Evolutionary conservation across 2,329 filamentous ascomycete genomes (phyloP).

Genomic region (Elsinoe fawcettii): DNA sequence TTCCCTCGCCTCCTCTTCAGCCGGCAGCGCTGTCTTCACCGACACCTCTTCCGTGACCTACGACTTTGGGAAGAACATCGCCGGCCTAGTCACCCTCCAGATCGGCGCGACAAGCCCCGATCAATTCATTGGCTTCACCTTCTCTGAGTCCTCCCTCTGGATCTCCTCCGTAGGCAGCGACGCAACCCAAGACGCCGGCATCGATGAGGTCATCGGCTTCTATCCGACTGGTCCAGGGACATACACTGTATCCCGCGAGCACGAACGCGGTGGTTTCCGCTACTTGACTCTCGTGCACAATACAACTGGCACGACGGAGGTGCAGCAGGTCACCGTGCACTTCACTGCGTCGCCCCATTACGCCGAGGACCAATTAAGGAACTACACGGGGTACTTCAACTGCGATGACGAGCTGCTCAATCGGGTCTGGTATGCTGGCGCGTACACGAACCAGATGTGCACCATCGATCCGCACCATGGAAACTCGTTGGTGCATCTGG

Average conservation of each 20-base stretch:
- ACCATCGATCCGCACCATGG: slow-evolving; percentile 31
- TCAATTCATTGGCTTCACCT: slow-evolving; percentile 38
- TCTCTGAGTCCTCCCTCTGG: slow-evolving; percentile 40
- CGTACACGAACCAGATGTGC: slow-evolving; percentile 30
- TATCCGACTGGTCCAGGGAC: slow-evolving; percentile 31
- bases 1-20: slow-evolving; percentile 25
- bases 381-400: slow-evolving; percentile 38
- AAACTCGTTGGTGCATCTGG: slow-evolving; percentile 31
- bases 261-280: slow-evolving; percentile 40
- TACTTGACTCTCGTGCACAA: slow-evolving; percentile 42
- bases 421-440: slow-evolving; percentile 38
- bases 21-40: slow-evolving; percentile 30
- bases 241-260: slow-evolving; percentile 36
- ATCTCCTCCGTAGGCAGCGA: slow-evolving; percentile 41
- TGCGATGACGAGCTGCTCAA: slow-evolving; percentile 38
- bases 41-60: slow-evolving; percentile 34
- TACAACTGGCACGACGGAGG: slow-evolving; percentile 33
- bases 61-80: slow-evolving; percentile 37
- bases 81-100: slow-evolving; percentile 33
- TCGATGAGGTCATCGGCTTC: slow-evolving; percentile 45
- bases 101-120: slow-evolving; percentile 29
- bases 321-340: slow-evolving; percentile 33
- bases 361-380: slow-evolving; percentile 29
- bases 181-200: slow-evolving; percentile 39
- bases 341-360: slow-evolving; percentile 41